phyloP scores from a whole-genome alignment of 768 basidiomycete genomes.

The Termitomyces sp. region DNA sequence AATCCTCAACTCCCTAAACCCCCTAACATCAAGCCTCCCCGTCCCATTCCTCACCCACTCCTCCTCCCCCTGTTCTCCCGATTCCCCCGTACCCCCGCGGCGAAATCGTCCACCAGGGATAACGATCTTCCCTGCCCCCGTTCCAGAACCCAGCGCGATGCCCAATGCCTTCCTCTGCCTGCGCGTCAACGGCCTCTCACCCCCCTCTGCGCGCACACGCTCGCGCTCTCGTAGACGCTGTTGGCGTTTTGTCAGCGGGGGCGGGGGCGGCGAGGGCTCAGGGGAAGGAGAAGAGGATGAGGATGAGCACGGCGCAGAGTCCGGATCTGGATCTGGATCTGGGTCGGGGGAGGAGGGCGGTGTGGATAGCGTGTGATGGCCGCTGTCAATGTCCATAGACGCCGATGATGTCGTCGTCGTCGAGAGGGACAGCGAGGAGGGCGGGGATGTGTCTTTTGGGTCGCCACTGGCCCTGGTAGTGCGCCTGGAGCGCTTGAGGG shows the following conservation, averaged over 20 bases:
- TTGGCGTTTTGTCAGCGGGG: background rate
- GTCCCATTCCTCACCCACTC: slow-evolving; percentile 66
- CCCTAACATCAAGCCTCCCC: slow-evolving; percentile 69
- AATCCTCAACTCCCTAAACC: slow-evolving; percentile 75
- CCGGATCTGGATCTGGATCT: too few relatives aligned
- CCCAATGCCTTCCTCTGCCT: slow-evolving; percentile 67
- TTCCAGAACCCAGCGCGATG: slow-evolving; percentile 19
- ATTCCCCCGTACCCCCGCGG: slow-evolving; percentile 14
- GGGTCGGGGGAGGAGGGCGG: background rate
- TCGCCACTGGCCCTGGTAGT: too few relatives aligned
- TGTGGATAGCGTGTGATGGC: too few relatives aligned
- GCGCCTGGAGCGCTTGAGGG: background rate
- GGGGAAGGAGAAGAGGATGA: background rate
- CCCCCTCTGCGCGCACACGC: slow-evolving; percentile 1
- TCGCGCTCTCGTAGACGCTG: background rate
- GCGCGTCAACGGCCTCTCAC: slow-evolving; percentile 46
- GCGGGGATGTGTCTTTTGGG: background rate
- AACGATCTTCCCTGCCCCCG: slow-evolving; percentile 49
- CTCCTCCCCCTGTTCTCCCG: slow-evolving; percentile 17
- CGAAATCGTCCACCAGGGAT: slow-evolving; percentile 59
- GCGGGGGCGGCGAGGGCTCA: background rate
- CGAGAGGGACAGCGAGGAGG: background rate
- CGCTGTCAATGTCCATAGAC: too few relatives aligned
- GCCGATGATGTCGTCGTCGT: too few relatives aligned
- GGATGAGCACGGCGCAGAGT: background rate